Evolutionary conservation across 805 yeast species (phyloP), one percentile per base, ranked within the genome.

Genomic region (Tetrapisispora nanseiensis): DNA sequence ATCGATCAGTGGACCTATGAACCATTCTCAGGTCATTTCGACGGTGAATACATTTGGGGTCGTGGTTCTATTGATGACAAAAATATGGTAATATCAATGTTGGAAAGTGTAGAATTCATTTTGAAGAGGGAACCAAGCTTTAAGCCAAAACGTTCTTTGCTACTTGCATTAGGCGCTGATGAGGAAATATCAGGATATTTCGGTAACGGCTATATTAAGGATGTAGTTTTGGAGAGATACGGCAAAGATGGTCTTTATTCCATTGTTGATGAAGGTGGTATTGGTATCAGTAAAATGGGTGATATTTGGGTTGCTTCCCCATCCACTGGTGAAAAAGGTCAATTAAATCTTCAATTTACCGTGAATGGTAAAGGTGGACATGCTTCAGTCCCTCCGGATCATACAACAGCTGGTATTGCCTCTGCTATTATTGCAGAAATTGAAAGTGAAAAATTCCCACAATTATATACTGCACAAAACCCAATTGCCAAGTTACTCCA

Each of bases 61-160:
- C 72, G 95, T 52, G 95, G 95, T 31, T 59, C 84, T 3, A 61
- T 71, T 34, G 95, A 86, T 59, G 80, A 86, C 57, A 86, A 86
- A 60, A 79, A 79, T 56, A 62, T 78, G 28, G 65, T 86, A 38
- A 67, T 80, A 46, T 82, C 78, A 2, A 71, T 80, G 38, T 57
- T 84, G 55, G 89, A 83, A 56, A 70, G 87, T 1, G 57, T 75
- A n/a, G 86, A 81, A 52, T 59, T 65, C 39, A 59, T 82, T 27
- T 54, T 83, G 23, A 51, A 62, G 27, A 59, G 62, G 18, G 78
- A 70, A 1, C 82, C 69, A 62, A 43, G 55, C 33, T 81, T 69
- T 62, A 42, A 56, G 37, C 85, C 87, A n/a, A 59, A 69, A 40
- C 74, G 95, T 60, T 71, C 85, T 1, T 57, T 83, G 13, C 47